Conservation (phyloP, 371 early-diverging fungal species). For the Coemansia sp. region DNA sequence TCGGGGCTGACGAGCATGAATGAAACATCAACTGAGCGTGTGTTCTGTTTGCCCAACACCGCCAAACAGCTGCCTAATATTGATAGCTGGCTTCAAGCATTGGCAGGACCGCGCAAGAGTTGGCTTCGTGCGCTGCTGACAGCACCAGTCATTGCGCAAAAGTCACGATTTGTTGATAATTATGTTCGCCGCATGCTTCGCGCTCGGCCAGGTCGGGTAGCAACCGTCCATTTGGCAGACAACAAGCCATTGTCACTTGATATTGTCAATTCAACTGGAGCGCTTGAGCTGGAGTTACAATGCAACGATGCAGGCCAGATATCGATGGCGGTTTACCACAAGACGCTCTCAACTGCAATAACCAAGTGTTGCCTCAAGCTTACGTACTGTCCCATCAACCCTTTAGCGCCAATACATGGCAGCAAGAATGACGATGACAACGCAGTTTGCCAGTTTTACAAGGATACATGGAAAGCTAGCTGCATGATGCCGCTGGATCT, state of each 20-base stretch:
- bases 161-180: constrained; percentile 71
- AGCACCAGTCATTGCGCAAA: constrained; percentile 76
- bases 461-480: constrained; percentile 67
- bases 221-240: constrained; percentile 58
- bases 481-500: background rate
- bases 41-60: constrained; percentile 6
- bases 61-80: constrained; percentile 59
- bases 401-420: constrained; percentile 84
- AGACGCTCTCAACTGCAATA: background rate
- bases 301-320: background rate
- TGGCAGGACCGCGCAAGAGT: constrained; percentile 70
- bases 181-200: constrained; percentile 73
- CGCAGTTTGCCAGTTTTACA: constrained; percentile 84
- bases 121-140: constrained; percentile 90
- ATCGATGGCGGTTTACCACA: constrained; percentile 44
- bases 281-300: constrained; percentile 44
- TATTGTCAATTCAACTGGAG: constrained; percentile 44
- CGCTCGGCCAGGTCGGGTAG: constrained; percentile 77
- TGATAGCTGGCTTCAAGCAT: constrained; percentile 67
- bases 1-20: background rate
- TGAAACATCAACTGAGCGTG: background rate
- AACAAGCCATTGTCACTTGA: constrained; percentile 49
- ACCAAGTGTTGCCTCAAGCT: constrained; percentile 69
- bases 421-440: constrained; percentile 79
- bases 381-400: constrained; percentile 74